Evolutionary conservation across 768 basidiomycete species (phyloP).

Genomic region (Austroboletus eburneus): DNA sequence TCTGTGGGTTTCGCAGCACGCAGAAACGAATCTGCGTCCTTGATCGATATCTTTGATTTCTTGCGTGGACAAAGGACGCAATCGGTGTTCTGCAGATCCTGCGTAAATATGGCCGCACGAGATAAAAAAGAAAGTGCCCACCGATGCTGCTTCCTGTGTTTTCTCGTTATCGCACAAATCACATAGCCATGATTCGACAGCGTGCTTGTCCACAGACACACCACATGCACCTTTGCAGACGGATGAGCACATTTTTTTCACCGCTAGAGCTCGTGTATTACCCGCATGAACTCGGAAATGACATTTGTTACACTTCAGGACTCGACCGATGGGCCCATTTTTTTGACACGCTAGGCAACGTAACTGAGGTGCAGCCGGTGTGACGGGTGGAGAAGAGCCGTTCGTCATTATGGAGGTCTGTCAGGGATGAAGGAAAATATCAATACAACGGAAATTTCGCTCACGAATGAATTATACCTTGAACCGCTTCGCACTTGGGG

Average conservation of each 20-base stretch:
- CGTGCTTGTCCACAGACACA: slow-evolving; percentile 56
- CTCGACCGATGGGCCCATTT: slow-evolving; percentile 69
- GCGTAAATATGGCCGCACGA: slow-evolving; percentile 1
- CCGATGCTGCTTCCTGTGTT: slow-evolving; percentile 75
- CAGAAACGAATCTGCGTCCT: slow-evolving; percentile 59
- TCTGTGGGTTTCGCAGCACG: slow-evolving; percentile 87
- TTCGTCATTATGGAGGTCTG: slow-evolving; percentile 39
- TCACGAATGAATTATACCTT: slow-evolving; percentile 40
- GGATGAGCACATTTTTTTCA: slow-evolving; percentile 10
- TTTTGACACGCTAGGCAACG: slow-evolving; percentile 75
- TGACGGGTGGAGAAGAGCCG: slow-evolving; percentile 60
- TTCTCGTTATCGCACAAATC: slow-evolving; percentile 86
- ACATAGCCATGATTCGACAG: slow-evolving; percentile 76
- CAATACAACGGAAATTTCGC: neutral
- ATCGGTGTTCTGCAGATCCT: slow-evolving; percentile 56
- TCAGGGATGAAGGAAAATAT: neutral
- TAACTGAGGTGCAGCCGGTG: slow-evolving; percentile 52
- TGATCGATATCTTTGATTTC: slow-evolving; percentile 34
- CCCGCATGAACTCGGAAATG: slow-evolving; percentile 78
- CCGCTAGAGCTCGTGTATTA: slow-evolving; percentile 20
- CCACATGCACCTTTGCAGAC: slow-evolving; percentile 57
- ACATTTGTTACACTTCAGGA: slow-evolving; percentile 80
- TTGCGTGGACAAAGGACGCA: slow-evolving; percentile 79
- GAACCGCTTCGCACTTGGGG: slow-evolving; percentile 56
- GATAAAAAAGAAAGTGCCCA: slow-evolving; percentile 32